These are phyloP conservation scores for Aspergillus proliferans DNA, from an alignment of 2,329 filamentous ascomycete species.

Conservation along the genomic window DNA sequence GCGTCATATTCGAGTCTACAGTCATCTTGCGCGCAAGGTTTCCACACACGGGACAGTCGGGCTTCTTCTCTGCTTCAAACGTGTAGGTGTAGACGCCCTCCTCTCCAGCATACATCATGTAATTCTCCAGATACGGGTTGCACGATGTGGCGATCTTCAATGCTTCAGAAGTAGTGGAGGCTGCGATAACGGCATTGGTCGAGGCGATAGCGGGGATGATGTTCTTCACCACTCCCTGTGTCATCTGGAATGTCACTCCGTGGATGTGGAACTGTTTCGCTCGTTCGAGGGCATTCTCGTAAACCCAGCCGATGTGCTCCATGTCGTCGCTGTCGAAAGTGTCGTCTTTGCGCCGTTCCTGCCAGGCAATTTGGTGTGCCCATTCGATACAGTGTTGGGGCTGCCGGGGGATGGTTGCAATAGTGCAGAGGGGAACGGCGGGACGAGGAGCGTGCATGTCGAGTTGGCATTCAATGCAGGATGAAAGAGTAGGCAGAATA, in stretches of 20 bases:
- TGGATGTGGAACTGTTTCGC: constrained; percentile 83
- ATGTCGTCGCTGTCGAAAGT: constrained; percentile 91
- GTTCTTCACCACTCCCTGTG: constrained; percentile 97
- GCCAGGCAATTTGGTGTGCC: constrained; percentile 98
- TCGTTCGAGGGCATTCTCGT: constrained; percentile 71
- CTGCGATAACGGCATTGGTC: constrained; percentile 94
- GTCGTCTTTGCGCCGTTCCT: constrained; percentile 74
- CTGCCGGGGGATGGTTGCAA: constrained; percentile 92
- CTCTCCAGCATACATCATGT: constrained; percentile 99
- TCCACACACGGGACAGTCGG: constrained; percentile 91
- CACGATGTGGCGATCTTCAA: constrained; percentile 84
- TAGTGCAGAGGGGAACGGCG: constrained; percentile 92
- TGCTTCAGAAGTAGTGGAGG: constrained; percentile 92
- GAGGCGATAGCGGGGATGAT: constrained; percentile 98
- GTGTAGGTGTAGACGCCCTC: constrained; percentile 96
- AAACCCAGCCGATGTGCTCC: constrained; percentile 96
- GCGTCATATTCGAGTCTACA: constrained; percentile 63
- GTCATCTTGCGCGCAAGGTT: constrained; percentile 69
- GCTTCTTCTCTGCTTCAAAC: constrained; percentile 88
- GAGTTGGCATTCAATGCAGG: constrained; percentile 95
- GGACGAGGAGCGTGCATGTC: constrained; percentile 98
- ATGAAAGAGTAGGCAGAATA: constrained; percentile 84
- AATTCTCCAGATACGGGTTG: constrained; percentile 80
- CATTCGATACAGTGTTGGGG: constrained; percentile 98
- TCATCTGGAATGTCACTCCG: constrained; percentile 90